phyloP scores from a whole-genome alignment of 2,329 filamentous ascomycete species.

The Neopestalotiopsis rosae region DNA sequence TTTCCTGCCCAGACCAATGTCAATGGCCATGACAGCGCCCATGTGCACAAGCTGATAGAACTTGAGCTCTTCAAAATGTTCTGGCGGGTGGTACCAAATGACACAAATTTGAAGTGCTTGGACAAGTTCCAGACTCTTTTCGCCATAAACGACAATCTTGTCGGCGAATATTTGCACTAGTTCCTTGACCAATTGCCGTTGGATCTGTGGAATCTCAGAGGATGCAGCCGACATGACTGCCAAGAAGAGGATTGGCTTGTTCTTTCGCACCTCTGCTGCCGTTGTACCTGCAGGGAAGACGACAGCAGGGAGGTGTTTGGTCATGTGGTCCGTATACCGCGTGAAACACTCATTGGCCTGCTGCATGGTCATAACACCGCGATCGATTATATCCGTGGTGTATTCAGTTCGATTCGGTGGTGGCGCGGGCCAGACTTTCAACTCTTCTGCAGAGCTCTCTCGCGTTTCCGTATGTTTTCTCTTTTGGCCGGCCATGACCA shows the following conservation, averaged over 20 bases:
- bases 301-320: conserved; percentile 65
- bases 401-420: background rate
- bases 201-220: conserved; percentile 59
- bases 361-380: conserved; percentile 62
- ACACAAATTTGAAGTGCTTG: conserved; percentile 77
- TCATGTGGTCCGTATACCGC: conserved; percentile 65
- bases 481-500: conserved; percentile 43
- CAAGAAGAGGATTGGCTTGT: conserved; percentile 72
- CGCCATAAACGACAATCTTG: conserved; percentile 73
- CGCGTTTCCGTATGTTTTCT: conserved; percentile 41
- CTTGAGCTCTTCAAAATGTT: conserved; percentile 84
- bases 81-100: conserved; percentile 87
- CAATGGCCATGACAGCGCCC: conserved; percentile 81
- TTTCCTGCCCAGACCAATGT: conserved; percentile 71
- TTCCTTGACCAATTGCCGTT: conserved; percentile 69
- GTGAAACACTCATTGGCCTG: conserved; percentile 60
- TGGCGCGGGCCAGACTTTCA: conserved; percentile 4
- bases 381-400: conserved; percentile 58
- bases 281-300: conserved; percentile 61
- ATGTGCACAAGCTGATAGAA: conserved; percentile 89
- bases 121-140: conserved; percentile 83
- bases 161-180: conserved; percentile 77
- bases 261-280: conserved; percentile 59
- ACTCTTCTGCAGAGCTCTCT: conserved; percentile 26
- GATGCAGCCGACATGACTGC: conserved; percentile 71